Evolutionary conservation across 768 basidiomycete species (phyloP), one percentile per base, ranked within the genome.

Genomic region (Pholiota conissans): DNA sequence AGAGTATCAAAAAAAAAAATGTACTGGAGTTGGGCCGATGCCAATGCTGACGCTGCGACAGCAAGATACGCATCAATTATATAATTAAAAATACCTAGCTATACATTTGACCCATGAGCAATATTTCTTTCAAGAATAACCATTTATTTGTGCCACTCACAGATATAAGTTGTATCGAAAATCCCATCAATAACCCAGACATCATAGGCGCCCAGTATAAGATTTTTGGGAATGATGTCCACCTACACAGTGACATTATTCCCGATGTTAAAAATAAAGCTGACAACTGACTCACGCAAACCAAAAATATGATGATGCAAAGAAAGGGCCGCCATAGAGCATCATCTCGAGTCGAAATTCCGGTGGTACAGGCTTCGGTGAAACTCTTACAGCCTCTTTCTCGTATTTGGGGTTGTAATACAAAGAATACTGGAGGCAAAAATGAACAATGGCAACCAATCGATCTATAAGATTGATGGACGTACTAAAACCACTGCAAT

Each of bases 301-400:
- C 86, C 86, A 86, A 69, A 89, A 88, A 68, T 87, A 82, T 3
- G 82, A 78, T 20, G 75, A 49, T 14, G 80, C 71, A 57, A 84
- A 77, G 14, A 84, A 59, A 0, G 85, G 86, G 0, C 80, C 78
- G 2, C 77, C 80, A 57, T 81, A 65, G 57, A 87, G 71, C 0
- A 77, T 77, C 45, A 79, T 70, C 48, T 76, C 73, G 24, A 87
- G 67, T 22, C 85, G 76, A 49, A 77, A 79, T 68, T 89, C 87
- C 0, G 87, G 87, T 2, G 84, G 80, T 2, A 85, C 84, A 20
- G 79, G 77, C 16, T 74, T 66, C 3, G 86, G 84, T 5, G 78
- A 74, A 49, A 71, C 75, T 60, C 76, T 72, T 0, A 69, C 69
- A 10, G 73, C 68, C 56, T 81, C 76, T 18, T 69, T 65, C 55